These are phyloP conservation scores for Colletotrichum lindemuthianum DNA, from an alignment of 2,329 filamentous ascomycete species.

Conservation along the genomic window DNA sequence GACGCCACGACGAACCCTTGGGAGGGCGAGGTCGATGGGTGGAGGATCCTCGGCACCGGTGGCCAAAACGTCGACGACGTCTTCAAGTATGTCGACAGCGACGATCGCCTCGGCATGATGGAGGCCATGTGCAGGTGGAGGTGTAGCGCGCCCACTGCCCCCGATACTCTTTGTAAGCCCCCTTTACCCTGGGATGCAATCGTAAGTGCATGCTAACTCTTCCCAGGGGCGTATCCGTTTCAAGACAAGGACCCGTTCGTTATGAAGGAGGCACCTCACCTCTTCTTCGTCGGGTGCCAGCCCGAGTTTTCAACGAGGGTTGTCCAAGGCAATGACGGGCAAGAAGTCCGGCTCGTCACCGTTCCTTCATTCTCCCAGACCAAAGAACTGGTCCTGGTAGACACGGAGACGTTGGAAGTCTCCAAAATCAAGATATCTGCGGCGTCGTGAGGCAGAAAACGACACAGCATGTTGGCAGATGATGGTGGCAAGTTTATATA, in stretches of 20 bases:
- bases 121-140: slow-evolving; percentile 95
- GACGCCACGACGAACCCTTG: slow-evolving; percentile 93
- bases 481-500: slow-evolving; percentile 32
- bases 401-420: slow-evolving; percentile 85
- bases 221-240: slow-evolving; percentile 92
- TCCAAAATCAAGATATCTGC: slow-evolving; percentile 71
- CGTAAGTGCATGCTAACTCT: slow-evolving; percentile 23
- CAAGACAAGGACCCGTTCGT: slow-evolving; percentile 94
- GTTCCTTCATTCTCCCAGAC: slow-evolving; percentile 85
- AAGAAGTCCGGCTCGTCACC: slow-evolving; percentile 80
- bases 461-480: slow-evolving; percentile 9
- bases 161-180: slow-evolving; percentile 88
- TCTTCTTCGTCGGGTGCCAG: slow-evolving; percentile 91
- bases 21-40: slow-evolving; percentile 90
- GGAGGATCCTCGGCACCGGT: slow-evolving; percentile 84
- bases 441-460: slow-evolving; percentile 13
- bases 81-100: slow-evolving; percentile 85
- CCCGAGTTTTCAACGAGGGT: slow-evolving; percentile 78
- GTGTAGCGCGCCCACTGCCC: slow-evolving; percentile 89
- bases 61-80: slow-evolving; percentile 96
- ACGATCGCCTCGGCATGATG: slow-evolving; percentile 87
- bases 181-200: slow-evolving; percentile 3
- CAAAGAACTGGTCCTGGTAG: slow-evolving; percentile 83
- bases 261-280: slow-evolving; percentile 83
- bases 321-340: slow-evolving; percentile 73